Base-by-base conservation (phyloP, 495 filamentous ascomycete species). In the Hyaloscypha variabilis region DNA sequence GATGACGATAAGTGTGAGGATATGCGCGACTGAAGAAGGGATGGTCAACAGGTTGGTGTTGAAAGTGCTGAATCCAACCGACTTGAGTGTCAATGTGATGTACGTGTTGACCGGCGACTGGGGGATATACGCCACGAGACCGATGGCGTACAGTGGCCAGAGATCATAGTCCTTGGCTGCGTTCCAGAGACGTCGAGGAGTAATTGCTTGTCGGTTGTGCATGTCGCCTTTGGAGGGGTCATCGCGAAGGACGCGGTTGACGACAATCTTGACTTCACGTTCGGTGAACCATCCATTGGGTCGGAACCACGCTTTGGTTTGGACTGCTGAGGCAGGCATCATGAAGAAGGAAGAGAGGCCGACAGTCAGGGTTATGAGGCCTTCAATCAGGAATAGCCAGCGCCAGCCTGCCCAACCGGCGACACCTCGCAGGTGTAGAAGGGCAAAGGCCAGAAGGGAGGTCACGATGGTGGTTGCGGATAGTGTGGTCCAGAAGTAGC, bases 331-430 rank as follows among this genome's bases (percentile, higher is more conserved):
- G 0, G 91, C 81, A 0, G 91, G 90, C 85, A 95, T 90, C 75
- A 90, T 84, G 52, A 88, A 78, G 64, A 82, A 90, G 1, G 90
- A 85, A 4, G 85, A 62, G 10, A 93, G 71, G 1, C 90, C 91
- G 58, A 93, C 81, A 3, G 85, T 51, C 0, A 87, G 82, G 0
- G 90, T 91, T 10, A 87, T 67, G 0, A 85, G 64, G 6, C 84
- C 83, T 58, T 81, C 75, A 11, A 87, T 80, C 4, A 86, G 77
- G 65, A 91, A 91, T 14, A 92, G 78, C 79, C 90, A 91, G 60
- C 87, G 80, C 91, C 91, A 95, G 11, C 91, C 91, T 1, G 86
- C 80, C 90, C 90, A 93, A 14, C 91, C 91, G 1, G 85, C 82
- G 13, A 77, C 77, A 8, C 85, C 82, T 14, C 85, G 77, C 71